These are phyloP conservation scores for Rhizophora mangle DNA, from an alignment of 345 rosid species.

Conservation along the genomic window DNA sequence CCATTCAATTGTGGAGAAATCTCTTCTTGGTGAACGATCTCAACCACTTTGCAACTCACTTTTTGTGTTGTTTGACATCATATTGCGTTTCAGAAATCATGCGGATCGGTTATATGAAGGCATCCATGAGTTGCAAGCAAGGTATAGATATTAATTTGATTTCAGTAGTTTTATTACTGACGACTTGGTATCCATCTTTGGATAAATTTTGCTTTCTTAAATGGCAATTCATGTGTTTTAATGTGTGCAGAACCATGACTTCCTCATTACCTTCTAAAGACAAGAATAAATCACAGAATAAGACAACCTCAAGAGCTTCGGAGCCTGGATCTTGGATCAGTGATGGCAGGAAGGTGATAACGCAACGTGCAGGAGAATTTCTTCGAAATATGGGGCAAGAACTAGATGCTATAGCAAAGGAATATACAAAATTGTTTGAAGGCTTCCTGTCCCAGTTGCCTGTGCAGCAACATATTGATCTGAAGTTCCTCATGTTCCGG, in stretches of 20 bases:
- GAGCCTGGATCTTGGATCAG: slow-evolving; percentile 63
- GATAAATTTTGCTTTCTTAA: not conserved
- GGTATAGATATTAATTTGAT: slow-evolving; percentile 39
- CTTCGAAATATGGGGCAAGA: slow-evolving; percentile 76
- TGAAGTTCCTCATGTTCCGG: slow-evolving; percentile 92
- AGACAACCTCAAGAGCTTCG: slow-evolving; percentile 32
- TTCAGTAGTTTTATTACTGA: not conserved
- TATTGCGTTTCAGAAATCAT: slow-evolving; percentile 76
- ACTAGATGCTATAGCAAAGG: slow-evolving; percentile 64
- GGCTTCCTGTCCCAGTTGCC: slow-evolving; percentile 85
- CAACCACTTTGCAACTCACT: slow-evolving; percentile 71
- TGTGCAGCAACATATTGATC: slow-evolving; percentile 82
- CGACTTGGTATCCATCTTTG: not conserved
- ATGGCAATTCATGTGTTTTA: not conserved
- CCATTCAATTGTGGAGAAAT: slow-evolving; percentile 75
- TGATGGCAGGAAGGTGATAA: slow-evolving; percentile 82
- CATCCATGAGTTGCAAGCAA: slow-evolving; percentile 76
- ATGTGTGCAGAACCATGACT: slow-evolving; percentile 48
- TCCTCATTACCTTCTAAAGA: slow-evolving; percentile 51
- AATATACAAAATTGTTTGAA: slow-evolving; percentile 67
- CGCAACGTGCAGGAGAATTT: slow-evolving; percentile 89
- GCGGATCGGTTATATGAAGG: slow-evolving; percentile 91
- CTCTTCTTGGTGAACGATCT: slow-evolving; percentile 91
- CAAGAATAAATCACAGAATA: slow-evolving; percentile 39
- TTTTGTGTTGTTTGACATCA: slow-evolving; percentile 83